These are phyloP conservation scores for Spathaspora passalidarum DNA, from an alignment of 805 yeast species.

Conservation along the genomic window DNA sequence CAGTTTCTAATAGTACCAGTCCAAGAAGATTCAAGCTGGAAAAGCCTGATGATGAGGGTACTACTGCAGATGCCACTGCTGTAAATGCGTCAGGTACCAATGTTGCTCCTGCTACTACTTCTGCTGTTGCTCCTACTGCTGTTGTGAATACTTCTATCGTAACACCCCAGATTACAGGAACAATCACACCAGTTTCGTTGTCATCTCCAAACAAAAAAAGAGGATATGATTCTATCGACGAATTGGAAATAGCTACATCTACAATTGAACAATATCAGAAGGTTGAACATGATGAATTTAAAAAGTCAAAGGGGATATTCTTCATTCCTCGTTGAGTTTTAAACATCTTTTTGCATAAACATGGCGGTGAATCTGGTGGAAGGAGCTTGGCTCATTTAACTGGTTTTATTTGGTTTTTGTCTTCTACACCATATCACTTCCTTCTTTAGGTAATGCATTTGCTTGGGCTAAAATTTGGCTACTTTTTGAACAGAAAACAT, in stretches of 20 bases:
- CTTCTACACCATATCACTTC: too few species aligned
- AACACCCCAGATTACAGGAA: neutral
- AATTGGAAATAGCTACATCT: slow-evolving; percentile 9
- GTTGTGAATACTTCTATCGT: neutral
- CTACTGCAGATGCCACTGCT: neutral
- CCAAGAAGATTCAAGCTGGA: slow-evolving; percentile 12
- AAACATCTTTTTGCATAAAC: neutral
- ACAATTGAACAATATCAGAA: slow-evolving; percentile 5
- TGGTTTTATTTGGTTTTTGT: neutral
- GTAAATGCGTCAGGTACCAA: neutral
- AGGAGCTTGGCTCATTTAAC: neutral
- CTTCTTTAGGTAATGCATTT: too few species aligned
- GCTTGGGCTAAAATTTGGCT: too few species aligned
- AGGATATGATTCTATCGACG: slow-evolving; percentile 9
- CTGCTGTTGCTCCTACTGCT: neutral
- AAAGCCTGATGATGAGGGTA: neutral
- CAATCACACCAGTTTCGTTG: slow-evolving; percentile 8
- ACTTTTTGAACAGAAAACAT: too few species aligned
- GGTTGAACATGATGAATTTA: slow-evolving; percentile 13
- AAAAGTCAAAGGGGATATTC: slow-evolving; percentile 24
- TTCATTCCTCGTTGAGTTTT: slow-evolving; percentile 13
- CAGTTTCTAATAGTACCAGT: slow-evolving; percentile 22
- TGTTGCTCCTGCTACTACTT: neutral
- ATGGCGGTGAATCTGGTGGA: neutral
- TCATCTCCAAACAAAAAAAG: slow-evolving; percentile 9